A percentile compares a stretch with the other conserved stretches of the same genome.
These are phyloP conservation scores for Pyrenochaeta sp. DNA, from an alignment of 2,329 filamentous ascomycete species.

Conservation along the genomic window DNA sequence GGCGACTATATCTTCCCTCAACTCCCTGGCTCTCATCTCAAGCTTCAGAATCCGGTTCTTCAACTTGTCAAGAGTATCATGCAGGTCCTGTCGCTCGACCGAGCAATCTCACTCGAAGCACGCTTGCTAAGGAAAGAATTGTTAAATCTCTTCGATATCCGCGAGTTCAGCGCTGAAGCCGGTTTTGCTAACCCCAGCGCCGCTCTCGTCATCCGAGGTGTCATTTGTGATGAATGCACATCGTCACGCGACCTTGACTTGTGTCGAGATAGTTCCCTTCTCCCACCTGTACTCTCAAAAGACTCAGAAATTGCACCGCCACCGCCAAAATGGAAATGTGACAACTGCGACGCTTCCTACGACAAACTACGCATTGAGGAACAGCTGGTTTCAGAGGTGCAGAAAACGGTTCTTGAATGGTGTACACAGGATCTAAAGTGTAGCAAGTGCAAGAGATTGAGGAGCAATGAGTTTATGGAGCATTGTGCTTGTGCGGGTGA, in stretches of 20 bases:
- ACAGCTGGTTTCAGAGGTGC: slow-evolving; percentile 76
- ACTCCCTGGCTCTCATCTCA: slow-evolving; percentile 76
- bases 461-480: slow-evolving; percentile 94
- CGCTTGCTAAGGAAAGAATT: slow-evolving; percentile 89
- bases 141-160: slow-evolving; percentile 87
- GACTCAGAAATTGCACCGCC: slow-evolving; percentile 36
- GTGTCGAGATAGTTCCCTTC: slow-evolving; percentile 85
- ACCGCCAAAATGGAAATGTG: slow-evolving; percentile 79
- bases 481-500: slow-evolving; percentile 92
- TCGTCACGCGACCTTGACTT: slow-evolving; percentile 88
- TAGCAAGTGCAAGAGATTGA: slow-evolving; percentile 69
- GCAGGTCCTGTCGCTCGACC: slow-evolving; percentile 90
- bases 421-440: slow-evolving; percentile 90
- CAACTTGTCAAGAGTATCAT: slow-evolving; percentile 93
- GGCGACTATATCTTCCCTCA: slow-evolving; percentile 86
- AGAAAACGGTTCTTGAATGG: slow-evolving; percentile 81
- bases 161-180: slow-evolving; percentile 91
- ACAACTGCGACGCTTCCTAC: slow-evolving; percentile 77
- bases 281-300: slow-evolving; percentile 60
- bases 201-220: slow-evolving; percentile 74
- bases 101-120: slow-evolving; percentile 87
- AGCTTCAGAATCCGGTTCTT: slow-evolving; percentile 74
- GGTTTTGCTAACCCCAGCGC: slow-evolving; percentile 86
- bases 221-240: slow-evolving; percentile 91
- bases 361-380: slow-evolving; percentile 87